Evolutionary conservation across 176 grass and related monocot species (phyloP).

Genomic region (Poa pratensis): DNA sequence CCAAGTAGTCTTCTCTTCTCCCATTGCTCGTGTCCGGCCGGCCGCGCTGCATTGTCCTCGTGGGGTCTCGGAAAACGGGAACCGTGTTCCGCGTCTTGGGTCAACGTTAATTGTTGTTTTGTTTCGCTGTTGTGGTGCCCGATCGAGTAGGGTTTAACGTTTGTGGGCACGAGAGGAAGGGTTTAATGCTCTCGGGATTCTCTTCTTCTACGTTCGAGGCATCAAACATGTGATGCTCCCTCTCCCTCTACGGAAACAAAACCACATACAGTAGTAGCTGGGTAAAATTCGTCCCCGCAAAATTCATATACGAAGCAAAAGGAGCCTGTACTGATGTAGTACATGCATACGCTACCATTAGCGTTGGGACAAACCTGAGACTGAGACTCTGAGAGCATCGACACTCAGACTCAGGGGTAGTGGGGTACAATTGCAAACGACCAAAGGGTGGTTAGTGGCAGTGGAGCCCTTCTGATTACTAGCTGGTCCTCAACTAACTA

Average conservation of each 20-base stretch:
- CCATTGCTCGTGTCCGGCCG: conserved; percentile 25
- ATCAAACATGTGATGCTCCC: too few species aligned
- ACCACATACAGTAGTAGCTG: too few species aligned
- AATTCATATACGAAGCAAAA: too few species aligned
- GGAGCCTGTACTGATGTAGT: too few species aligned
- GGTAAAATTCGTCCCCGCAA: too few species aligned
- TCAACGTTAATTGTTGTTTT: conserved; percentile 28
- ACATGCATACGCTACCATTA: too few species aligned
- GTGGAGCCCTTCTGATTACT: not conserved
- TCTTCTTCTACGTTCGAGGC: not conserved
- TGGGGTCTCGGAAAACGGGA: conserved; percentile 39
- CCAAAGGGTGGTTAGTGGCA: conserved; percentile 4
- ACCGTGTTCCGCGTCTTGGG: not conserved
- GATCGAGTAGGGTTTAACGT: too few species aligned
- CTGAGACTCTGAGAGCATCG: too few species aligned
- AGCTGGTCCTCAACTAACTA: not conserved
- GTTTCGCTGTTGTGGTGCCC: not conserved
- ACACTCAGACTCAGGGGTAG: too few species aligned
- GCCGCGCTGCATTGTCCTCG: not conserved
- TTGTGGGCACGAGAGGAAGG: not conserved
- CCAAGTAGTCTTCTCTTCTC: conserved; percentile 55
- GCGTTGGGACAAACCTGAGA: too few species aligned
- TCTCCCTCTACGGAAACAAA: not conserved
- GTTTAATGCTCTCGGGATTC: conserved; percentile 41
- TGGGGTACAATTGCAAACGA: not conserved